Base-by-base conservation (phyloP, 768 basidiomycete genomes). In the Kwoniella sp. region DNA sequence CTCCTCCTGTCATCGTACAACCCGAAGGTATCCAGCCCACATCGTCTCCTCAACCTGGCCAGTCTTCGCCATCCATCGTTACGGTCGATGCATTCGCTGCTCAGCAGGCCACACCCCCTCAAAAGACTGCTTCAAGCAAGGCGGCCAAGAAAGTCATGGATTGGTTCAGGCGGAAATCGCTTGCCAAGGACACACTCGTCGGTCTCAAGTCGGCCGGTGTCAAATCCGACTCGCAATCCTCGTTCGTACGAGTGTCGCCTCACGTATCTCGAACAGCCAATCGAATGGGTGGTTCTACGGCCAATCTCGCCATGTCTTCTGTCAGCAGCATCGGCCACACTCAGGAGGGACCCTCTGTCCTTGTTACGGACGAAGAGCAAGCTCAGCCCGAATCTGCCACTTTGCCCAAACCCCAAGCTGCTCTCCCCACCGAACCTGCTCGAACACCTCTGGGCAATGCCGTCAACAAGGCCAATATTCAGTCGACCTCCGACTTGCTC, bases 91-190 rank as follows among this genome's bases (percentile, higher is more conserved):
- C 73, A 0, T 58, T 72, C 25, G 60, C 69, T 20, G 58, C 66
- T 23, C 72, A 55, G 29, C 65, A 65, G 48, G 58, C 62, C 9
- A 51, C 61, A 26, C 63, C 63, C 15, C 31, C 57, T 26, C 61
- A 70, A 31, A 68, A 73, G 53, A 70, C 59, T 17, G 79, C 77
- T 0, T 79, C 78, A n/a, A 78, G 75, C 29, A 74, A 71, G 30
- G 76, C 79, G 80, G 93, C 95, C 3, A 88, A 88, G 80, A 92
- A 90, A 76, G 96, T 99, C 58, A 98, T 98, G 95, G 89, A 93
- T 70, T 99, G 96, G 96, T 98, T 99, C 86, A 85, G 84, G 45
- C 76, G 82, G 31, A 83, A 83, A 67, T 82, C 82, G 45, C 63
- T 82, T 25, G 77, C 74, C 34, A 75, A 69, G 57, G 76, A 76